phyloP scores from a whole-genome alignment of 2,329 filamentous ascomycete species.

The Phyllosticta citribraziliensis region DNA sequence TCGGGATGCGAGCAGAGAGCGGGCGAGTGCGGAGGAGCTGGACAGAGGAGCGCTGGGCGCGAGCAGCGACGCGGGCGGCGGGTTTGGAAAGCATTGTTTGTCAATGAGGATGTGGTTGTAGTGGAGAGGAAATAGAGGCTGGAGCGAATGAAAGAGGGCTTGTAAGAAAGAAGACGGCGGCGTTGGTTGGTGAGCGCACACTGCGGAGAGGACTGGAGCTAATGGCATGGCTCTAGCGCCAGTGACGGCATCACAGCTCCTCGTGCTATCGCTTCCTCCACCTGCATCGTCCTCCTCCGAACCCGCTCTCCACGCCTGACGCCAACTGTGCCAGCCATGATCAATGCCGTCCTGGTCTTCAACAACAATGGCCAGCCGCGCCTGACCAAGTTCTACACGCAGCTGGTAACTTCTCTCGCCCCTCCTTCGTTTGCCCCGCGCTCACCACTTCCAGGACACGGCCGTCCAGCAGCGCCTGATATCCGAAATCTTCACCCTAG shows the following conservation, averaged over 20 bases:
- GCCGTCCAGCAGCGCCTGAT: constrained; percentile 95
- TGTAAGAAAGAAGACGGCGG: background rate
- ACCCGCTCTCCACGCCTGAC: background rate
- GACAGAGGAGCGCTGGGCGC: constrained; percentile 5
- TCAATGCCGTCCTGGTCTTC: constrained; percentile 97
- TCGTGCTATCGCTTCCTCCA: background rate
- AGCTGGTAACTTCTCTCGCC: constrained; percentile 52
- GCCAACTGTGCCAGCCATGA: constrained; percentile 51
- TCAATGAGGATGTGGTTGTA: background rate
- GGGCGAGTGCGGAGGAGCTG: constrained; percentile 4
- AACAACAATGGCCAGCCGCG: constrained; percentile 96
- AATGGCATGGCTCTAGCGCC: background rate
- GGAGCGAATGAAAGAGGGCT: background rate
- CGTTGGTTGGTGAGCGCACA: background rate
- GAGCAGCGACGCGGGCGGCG: background rate
- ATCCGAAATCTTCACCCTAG: constrained; percentile 92
- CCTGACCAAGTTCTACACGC: constrained; percentile 97
- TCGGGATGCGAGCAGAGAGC: background rate
- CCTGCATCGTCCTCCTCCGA: background rate
- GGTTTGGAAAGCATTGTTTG: constrained; percentile 1
- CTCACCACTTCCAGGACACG: constrained; percentile 58
- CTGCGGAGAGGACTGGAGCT: background rate
- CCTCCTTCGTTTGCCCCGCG: background rate
- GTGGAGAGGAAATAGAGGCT: background rate
- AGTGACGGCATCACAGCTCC: background rate